Conservation (phyloP, 2,329 filamentous ascomycete genomes). For the Microcera coccophila region DNA sequence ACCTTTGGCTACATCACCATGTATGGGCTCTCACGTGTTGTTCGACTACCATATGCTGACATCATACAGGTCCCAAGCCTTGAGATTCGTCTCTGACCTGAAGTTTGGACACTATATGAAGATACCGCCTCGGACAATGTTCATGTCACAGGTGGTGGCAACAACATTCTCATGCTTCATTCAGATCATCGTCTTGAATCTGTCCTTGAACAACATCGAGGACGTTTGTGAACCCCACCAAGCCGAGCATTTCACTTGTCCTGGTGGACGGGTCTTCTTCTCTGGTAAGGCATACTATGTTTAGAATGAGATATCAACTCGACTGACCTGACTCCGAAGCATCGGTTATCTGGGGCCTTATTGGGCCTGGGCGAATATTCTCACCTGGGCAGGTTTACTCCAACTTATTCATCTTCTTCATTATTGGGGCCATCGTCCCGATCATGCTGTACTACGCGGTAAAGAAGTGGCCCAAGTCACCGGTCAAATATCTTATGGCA, state of each 20-base stretch:
- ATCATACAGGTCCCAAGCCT: conserved; percentile 50
- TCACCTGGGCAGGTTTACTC: conserved; percentile 60
- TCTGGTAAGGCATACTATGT: conserved; percentile 40
- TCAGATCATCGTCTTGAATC: conserved; percentile 61
- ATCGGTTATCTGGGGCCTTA: conserved; percentile 64
- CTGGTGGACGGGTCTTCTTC: conserved; percentile 61
- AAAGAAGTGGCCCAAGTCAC: conserved; percentile 49
- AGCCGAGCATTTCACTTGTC: conserved; percentile 58
- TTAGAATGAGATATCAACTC: background rate
- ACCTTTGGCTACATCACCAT: conserved; percentile 61
- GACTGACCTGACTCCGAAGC: conserved; percentile 32
- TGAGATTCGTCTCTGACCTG: conserved; percentile 62
- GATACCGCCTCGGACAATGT: conserved; percentile 63
- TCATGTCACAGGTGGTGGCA: conserved; percentile 61
- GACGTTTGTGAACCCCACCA: conserved; percentile 59
- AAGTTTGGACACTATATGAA: conserved; percentile 75
- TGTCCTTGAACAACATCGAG: conserved; percentile 57
- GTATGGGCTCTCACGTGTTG: conserved; percentile 24
- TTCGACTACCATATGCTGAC: conserved; percentile 6
- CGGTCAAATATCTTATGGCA: conserved; percentile 52
- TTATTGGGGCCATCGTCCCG: conserved; percentile 51
- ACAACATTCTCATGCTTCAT: conserved; percentile 64
- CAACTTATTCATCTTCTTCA: conserved; percentile 57
- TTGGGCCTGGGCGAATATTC: conserved; percentile 62
- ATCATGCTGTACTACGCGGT: conserved; percentile 48